Evolutionary conservation across 305 asterid genomes (phyloP), one percentile per base, ranked within the genome.

Genomic region (Striga hermonthica): DNA sequence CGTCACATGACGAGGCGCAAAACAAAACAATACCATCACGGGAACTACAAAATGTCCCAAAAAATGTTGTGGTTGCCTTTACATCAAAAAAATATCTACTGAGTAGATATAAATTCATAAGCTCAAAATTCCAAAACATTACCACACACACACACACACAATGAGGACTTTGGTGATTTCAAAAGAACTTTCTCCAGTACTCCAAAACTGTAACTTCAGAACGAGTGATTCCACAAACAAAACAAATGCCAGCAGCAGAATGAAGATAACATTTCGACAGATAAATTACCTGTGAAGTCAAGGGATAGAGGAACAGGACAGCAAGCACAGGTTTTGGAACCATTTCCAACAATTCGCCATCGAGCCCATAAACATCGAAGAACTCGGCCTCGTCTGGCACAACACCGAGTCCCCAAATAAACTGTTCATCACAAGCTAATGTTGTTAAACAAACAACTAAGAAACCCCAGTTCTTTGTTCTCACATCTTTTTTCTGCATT

Each of bases 261-360:
- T 22, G 31, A 1, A 22, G 14, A 22, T 36, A 7, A 10, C 56
- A 8, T 57, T 68, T 16, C 60, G 14, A 22, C 39, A 41, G 9
- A 55, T 0, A 38, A 39, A 38, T 52, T 67, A 91, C 98, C 96
- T 87, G 71, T 6, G 78, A 6, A 6, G 99, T 93, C 52, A 88
- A 54, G 39, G 98, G 98, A 74, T 84, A 93, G 31, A 93, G 97
- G 68, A 88, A 84, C 77, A 93, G 65, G 40, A 93, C 97, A 4
- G 98, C 95, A 0, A 88, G 88, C 15, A 90, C 96, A 9, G 97
- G 99, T 84, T 86, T 79, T 0, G 99, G 97, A 49, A 93, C 99
- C 97, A 90, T 88, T 68, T 77, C 97, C 83, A 93, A 55, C 52
- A 90, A 95, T 52, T 86, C 97, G 59, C 80, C 95, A 75, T 93